Evolutionary conservation across 228 moss, liverwort and hornwort genomes (phyloP).

Genomic region (Sphagnum magellanicum): DNA sequence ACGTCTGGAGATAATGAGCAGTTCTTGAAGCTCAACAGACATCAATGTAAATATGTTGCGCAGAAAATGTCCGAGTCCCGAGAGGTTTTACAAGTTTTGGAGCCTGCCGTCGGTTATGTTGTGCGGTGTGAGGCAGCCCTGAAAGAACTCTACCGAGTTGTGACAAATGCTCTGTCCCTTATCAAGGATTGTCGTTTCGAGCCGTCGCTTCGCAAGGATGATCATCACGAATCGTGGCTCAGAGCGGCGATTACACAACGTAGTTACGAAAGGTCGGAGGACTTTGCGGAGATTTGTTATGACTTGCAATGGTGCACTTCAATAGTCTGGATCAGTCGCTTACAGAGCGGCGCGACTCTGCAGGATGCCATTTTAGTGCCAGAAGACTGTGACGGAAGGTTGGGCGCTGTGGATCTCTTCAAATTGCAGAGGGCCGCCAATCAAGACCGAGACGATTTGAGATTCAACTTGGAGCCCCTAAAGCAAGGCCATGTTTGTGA

Average conservation of each 20-base stretch:
- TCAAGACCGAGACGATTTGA: slow-evolving; percentile 5
- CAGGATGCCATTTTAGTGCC: background rate
- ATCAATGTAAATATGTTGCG: too few species aligned
- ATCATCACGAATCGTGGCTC: background rate
- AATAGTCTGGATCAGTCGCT: slow-evolving; percentile 8
- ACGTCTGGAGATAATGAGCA: too few species aligned
- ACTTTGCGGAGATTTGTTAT: slow-evolving; percentile 2
- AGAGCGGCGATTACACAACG: slow-evolving; percentile 8
- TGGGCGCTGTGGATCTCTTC: slow-evolving; percentile 1
- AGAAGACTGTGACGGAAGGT: slow-evolving; percentile 7
- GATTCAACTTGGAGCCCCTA: background rate
- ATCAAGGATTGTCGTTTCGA: slow-evolving; percentile 13
- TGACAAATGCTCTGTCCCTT: slow-evolving; percentile 4
- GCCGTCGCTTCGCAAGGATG: too few species aligned
- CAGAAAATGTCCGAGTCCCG: too few species aligned
- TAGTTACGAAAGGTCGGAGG: slow-evolving; percentile 5
- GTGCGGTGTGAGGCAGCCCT: background rate
- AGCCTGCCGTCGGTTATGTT: too few species aligned
- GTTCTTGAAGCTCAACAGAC: too few species aligned
- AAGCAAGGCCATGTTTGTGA: slow-evolving; percentile 5
- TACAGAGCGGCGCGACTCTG: background rate
- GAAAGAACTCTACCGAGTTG: slow-evolving; percentile 7
- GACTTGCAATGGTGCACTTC: slow-evolving; percentile 12
- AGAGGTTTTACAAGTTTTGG: too few species aligned
- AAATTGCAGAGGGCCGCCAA: slow-evolving; percentile 1